Conservation (phyloP, 129 eudicot species). For the Glebionis coronaria region DNA sequence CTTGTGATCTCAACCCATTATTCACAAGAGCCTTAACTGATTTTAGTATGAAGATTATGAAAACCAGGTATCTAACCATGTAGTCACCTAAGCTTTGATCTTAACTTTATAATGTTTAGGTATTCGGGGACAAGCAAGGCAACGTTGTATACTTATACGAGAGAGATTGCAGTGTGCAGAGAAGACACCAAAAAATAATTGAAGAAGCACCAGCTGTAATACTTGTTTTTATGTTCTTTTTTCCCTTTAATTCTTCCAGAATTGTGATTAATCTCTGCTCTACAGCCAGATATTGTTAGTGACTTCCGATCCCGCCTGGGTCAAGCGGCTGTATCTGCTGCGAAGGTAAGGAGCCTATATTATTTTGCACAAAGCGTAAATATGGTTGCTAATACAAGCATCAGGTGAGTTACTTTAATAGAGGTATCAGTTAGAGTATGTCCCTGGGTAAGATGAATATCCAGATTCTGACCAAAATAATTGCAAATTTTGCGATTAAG, state of each 20-base stretch:
- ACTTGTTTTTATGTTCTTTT: conserved; percentile 14
- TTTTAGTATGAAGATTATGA: not conserved
- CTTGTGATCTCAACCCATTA: not conserved
- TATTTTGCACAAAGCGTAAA: conserved; percentile 5
- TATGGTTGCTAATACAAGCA: conserved; percentile 12
- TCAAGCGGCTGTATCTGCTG: conserved; percentile 96
- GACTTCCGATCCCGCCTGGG: conserved; percentile 88
- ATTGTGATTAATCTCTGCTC: conserved; percentile 23
- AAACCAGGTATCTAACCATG: conserved; percentile 5
- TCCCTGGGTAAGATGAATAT: not conserved
- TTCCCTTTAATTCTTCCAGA: not conserved
- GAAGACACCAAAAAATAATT: conserved; percentile 98
- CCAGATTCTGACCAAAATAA: not conserved
- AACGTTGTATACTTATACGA: conserved; percentile 77
- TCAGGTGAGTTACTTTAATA: not conserved
- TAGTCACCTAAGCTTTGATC: conserved; percentile 11
- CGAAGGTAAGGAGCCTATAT: conserved; percentile 57
- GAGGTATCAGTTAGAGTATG: not conserved
- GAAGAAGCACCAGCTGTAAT: conserved; percentile 99
- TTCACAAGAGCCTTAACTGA: not conserved
- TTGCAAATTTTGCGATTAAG: too few species aligned
- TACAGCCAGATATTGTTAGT: conserved; percentile 73
- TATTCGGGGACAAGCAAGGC: conserved; percentile 95
- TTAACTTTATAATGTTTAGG: conserved; percentile 40
- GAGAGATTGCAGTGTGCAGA: conserved; percentile 98